Percentiles rank a stretch among this genome's conserved stretches.
Evolutionary conservation across 805 yeast species (phyloP).

Genomic region (Blastobotrys peoriensis): DNA sequence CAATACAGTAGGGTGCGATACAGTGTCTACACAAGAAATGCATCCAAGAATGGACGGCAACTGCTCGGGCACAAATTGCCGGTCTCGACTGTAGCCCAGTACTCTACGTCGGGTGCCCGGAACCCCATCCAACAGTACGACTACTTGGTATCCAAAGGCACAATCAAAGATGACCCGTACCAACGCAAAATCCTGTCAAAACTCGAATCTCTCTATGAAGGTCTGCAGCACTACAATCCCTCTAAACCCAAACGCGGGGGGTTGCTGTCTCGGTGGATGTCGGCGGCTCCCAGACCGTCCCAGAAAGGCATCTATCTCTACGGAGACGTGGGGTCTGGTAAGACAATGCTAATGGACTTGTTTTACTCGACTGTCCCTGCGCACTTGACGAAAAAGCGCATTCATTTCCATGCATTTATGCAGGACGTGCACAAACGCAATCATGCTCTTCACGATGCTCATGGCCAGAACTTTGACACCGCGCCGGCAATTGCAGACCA

Average conservation of each 20-base stretch:
- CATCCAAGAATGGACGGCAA: too few species aligned
- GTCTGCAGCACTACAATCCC: constrained; percentile 53
- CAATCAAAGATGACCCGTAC: constrained; percentile 59
- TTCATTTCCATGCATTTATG: constrained; percentile 97
- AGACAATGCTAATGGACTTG: constrained; percentile 96
- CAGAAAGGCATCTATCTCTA: constrained; percentile 87
- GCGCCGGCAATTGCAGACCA: constrained; percentile 81
- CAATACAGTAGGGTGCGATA: too few species aligned
- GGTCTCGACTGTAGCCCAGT: too few species aligned
- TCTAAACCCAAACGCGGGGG: constrained; percentile 48
- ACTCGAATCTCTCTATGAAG: constrained; percentile 40
- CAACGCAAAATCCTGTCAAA: constrained; percentile 66
- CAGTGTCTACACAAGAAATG: too few species aligned
- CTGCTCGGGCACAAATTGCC: too few species aligned
- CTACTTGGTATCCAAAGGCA: constrained; percentile 26
- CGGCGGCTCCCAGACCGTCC: constrained; percentile 11
- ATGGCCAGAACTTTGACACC: constrained; percentile 71
- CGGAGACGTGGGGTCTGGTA: constrained; percentile 98
- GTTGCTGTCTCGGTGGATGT: constrained; percentile 4
- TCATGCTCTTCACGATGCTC: constrained; percentile 62
- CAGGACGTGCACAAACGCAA: constrained; percentile 84
- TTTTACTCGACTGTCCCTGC: constrained; percentile 79
- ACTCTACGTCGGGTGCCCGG: too few species aligned
- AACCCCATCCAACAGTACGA: constrained; percentile 32
- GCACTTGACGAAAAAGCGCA: constrained; percentile 68